Percentiles rank a stretch among this genome's conserved stretches.
phyloP scores from a whole-genome alignment of 352 stramenopile genomes.

The Globisporangium perplexum region DNA sequence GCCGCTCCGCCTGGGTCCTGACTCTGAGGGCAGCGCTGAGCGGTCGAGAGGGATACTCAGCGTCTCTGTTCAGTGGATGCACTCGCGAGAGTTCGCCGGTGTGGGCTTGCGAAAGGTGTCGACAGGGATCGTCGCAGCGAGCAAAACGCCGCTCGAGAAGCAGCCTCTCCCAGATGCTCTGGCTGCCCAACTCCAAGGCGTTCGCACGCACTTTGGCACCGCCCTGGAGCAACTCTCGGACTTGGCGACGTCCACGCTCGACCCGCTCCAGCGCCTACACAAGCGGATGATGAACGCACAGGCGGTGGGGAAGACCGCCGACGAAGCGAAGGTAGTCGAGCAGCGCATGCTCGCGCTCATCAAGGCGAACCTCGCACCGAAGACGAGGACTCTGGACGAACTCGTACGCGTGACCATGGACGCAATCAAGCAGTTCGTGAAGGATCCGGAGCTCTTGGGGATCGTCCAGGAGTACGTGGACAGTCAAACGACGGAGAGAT shows the following conservation, averaged over 20 bases:
- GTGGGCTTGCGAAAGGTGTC: background rate
- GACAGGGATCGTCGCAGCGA: slow-evolving; percentile 3
- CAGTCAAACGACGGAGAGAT: slow-evolving; percentile 12
- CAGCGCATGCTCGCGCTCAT: slow-evolving; percentile 34
- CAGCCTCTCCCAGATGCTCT: slow-evolving; percentile 18
- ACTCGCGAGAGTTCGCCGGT: slow-evolving; percentile 12
- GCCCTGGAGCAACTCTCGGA: slow-evolving; percentile 19
- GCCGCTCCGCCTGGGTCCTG: slow-evolving; percentile 7
- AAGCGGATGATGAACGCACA: slow-evolving; percentile 39
- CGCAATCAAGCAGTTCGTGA: slow-evolving; percentile 1
- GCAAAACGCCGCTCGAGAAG: slow-evolving; percentile 19
- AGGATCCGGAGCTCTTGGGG: background rate
- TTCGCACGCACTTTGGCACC: slow-evolving; percentile 16
- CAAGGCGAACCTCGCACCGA: slow-evolving; percentile 14
- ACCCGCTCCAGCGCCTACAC: slow-evolving; percentile 45
- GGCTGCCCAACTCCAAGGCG: slow-evolving; percentile 10
- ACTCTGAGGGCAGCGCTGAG: slow-evolving; percentile 15
- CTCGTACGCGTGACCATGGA: background rate
- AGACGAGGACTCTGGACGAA: slow-evolving; percentile 5
- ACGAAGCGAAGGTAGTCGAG: slow-evolving; percentile 72
- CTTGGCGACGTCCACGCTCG: slow-evolving; percentile 24
- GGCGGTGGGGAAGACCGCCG: slow-evolving; percentile 40
- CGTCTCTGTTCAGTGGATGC: slow-evolving; percentile 53
- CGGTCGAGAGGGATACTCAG: slow-evolving; percentile 34
- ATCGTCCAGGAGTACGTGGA: slow-evolving; percentile 19